These are phyloP conservation scores for Posidonia oceanica DNA, from an alignment of 116 monocot species.

Conservation along the genomic window DNA sequence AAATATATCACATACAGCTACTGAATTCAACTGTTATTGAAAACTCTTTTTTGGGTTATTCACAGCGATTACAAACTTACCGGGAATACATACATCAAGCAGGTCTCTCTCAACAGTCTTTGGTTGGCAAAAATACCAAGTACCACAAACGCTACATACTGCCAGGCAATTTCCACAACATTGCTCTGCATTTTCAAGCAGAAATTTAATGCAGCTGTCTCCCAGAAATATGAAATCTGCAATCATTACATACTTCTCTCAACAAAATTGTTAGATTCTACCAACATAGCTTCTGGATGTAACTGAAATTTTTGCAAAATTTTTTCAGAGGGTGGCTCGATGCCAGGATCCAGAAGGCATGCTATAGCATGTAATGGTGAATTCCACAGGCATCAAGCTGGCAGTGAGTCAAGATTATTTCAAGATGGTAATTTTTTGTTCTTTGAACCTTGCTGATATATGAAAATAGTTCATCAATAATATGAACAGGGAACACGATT, in stretches of 20 bases:
- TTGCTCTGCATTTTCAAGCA: not conserved
- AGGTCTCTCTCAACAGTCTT: conserved; percentile 61
- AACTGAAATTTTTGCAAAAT: not conserved
- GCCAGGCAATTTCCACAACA: conserved; percentile 33
- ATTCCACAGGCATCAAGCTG: conserved; percentile 6
- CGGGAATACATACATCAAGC: conserved; percentile 41
- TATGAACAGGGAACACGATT: not conserved
- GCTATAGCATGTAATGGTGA: conserved; percentile 30
- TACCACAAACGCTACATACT: conserved; percentile 79
- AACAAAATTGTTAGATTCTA: too few species aligned
- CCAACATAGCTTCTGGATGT: not conserved
- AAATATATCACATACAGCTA: too few species aligned
- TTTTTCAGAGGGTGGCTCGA: conserved; percentile 32
- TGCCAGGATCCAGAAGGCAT: conserved; percentile 37
- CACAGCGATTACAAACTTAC: conserved; percentile 53
- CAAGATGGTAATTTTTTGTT: conserved; percentile 8
- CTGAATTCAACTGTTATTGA: too few species aligned
- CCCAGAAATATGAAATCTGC: too few species aligned
- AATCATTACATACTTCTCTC: too few species aligned
- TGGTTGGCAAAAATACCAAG: conserved; percentile 35
- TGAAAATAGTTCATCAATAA: not conserved
- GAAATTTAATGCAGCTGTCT: too few species aligned
- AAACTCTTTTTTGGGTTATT: conserved; percentile 2
- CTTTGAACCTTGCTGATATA: not conserved
- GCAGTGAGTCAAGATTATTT: conserved; percentile 20